Percentiles rank a stretch among this genome's conserved stretches.
Conservation (phyloP, 176 grass and related monocot genomes). For the Microstegium vimineum region DNA sequence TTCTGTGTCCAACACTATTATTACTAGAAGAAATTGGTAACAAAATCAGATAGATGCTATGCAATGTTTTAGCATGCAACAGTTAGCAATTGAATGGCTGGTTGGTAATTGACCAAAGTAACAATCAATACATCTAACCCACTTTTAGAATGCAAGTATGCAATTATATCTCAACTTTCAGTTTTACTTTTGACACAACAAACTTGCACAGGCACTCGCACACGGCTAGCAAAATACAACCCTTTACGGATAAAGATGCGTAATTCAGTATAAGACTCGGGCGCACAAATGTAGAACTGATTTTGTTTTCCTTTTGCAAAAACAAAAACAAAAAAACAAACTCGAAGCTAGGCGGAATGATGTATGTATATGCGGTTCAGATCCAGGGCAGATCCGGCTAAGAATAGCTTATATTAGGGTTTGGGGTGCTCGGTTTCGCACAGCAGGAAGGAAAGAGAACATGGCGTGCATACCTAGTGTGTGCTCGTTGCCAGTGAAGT, state of each 20-base stretch:
- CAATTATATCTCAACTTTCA: not conserved
- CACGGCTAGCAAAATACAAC: not conserved
- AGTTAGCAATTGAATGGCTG: not conserved
- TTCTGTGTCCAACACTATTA: constrained; percentile 6
- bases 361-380: too few species aligned
- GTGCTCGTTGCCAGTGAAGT: not conserved
- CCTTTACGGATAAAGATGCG: not conserved
- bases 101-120: not conserved
- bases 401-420: too few species aligned
- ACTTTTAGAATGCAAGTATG: not conserved
- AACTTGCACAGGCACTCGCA: not conserved
- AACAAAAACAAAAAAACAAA: too few species aligned
- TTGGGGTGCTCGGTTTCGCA: not conserved
- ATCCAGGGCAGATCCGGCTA: too few species aligned
- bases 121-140: not conserved
- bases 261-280: too few species aligned
- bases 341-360: too few species aligned
- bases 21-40: constrained; percentile 3
- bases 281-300: too few species aligned
- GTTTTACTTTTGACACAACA: not conserved
- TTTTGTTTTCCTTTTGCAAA: too few species aligned
- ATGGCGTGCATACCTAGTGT: not conserved
- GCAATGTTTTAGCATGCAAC: not conserved
- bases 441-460: not conserved
- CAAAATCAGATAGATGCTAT: not conserved